phyloP scores from a whole-genome alignment of 805 yeast species.

The Candida wancherniae region DNA sequence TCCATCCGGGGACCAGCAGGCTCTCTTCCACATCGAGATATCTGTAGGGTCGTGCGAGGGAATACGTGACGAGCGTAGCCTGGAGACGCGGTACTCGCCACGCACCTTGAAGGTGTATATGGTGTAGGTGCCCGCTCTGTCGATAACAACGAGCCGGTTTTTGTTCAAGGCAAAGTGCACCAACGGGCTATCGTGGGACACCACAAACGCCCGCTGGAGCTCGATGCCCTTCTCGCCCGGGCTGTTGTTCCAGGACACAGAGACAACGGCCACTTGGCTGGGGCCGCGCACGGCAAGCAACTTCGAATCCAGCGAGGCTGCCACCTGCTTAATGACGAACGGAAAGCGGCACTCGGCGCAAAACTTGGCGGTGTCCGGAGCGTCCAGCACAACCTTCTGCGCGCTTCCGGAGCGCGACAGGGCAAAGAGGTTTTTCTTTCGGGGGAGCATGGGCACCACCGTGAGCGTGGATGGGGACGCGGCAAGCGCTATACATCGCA shows the following conservation, averaged over 20 bases:
- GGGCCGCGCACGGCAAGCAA: constrained; percentile 13
- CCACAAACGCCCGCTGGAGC: constrained; percentile 4
- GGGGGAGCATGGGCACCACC: constrained; percentile 13
- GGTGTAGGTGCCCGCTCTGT: constrained; percentile 3
- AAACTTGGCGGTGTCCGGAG: constrained; percentile 3
- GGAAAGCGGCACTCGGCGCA: constrained; percentile 4
- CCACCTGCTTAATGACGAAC: constrained; percentile 11
- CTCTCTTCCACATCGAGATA: constrained; percentile 10
- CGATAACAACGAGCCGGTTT: constrained; percentile 6
- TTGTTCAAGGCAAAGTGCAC: constrained; percentile 5
- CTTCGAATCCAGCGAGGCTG: constrained; percentile 1
- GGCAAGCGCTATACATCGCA: constrained; percentile 11
- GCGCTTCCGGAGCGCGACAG: constrained; percentile 1
- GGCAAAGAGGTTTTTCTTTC: constrained; percentile 7
- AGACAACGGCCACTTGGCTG: constrained; percentile 4
- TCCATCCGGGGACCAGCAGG: constrained; percentile 9
- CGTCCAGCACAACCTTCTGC: constrained; percentile 5
- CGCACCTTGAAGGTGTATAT: constrained; percentile 4
- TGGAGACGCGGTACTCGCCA: neutral
- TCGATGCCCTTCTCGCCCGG: constrained; percentile 7
- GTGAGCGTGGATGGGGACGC: constrained; percentile 4
- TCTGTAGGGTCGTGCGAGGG: constrained; percentile 9
- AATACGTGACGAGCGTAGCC: neutral
- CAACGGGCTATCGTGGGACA: constrained; percentile 1
- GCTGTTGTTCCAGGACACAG: constrained; percentile 9